A percentile compares a stretch with the other conserved stretches of the same genome.
These are phyloP conservation scores for Telfairia occidentalis DNA, from an alignment of 331 rosid species.

Conservation along the genomic window DNA sequence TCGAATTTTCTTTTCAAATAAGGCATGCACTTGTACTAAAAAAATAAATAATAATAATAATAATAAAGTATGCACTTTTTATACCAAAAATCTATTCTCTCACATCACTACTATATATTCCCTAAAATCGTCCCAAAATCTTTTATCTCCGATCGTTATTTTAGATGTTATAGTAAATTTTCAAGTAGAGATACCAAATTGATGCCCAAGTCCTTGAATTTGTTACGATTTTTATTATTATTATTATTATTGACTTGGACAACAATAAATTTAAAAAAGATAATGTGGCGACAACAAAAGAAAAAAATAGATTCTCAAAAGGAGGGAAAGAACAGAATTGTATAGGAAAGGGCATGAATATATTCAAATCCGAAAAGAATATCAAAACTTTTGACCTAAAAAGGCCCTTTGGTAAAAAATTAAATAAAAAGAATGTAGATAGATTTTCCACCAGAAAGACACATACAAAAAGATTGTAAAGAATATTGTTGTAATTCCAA, in stretches of 20 bases:
- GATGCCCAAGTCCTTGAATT: background rate
- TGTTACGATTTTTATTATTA: background rate
- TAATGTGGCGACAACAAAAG: background rate
- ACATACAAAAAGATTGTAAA: background rate
- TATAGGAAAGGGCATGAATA: background rate
- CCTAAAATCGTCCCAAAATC: background rate
- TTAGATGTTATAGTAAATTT: background rate
- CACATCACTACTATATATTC: background rate
- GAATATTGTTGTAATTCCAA: conserved; percentile 5
- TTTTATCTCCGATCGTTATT: background rate
- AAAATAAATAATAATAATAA: too few relatives aligned
- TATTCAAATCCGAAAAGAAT: conserved; percentile 1
- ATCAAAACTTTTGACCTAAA: background rate
- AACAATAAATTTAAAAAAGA: background rate
- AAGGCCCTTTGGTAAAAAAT: background rate
- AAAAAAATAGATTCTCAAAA: background rate
- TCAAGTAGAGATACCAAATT: background rate
- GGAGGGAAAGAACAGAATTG: background rate
- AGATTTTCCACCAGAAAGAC: background rate
- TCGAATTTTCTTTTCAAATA: background rate
- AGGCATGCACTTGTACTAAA: background rate
- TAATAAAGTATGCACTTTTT: background rate
- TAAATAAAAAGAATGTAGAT: background rate
- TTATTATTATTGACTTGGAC: too few relatives aligned
- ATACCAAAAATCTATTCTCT: background rate